Evolutionary conservation across 441 rosid genomes (phyloP).

Genomic region (Kokia cookei): DNA sequence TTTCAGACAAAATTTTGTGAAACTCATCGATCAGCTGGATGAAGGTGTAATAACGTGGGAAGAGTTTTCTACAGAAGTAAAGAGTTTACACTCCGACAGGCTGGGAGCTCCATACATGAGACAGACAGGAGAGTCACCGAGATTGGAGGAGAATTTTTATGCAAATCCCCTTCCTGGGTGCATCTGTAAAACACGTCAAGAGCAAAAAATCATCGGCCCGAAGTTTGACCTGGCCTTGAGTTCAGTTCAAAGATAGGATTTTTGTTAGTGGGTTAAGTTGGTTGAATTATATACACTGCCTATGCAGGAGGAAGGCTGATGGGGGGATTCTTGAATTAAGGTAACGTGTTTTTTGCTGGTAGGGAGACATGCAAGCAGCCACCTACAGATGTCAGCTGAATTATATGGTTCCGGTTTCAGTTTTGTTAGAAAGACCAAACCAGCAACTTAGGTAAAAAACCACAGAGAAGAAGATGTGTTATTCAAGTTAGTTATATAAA

Average conservation of each 20-base stretch:
- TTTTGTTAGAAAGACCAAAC: conserved; percentile 13
- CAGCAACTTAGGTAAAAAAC: conserved; percentile 5
- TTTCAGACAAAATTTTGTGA: conserved; percentile 64
- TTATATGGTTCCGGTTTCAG: background rate
- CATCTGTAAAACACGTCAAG: conserved; percentile 49
- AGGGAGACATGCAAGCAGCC: conserved; percentile 10
- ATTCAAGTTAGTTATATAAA: conserved; percentile 18
- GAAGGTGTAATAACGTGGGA: conserved; percentile 61
- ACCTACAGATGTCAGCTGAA: conserved; percentile 6
- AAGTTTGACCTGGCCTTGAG: conserved; percentile 22
- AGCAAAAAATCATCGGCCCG: conserved; percentile 13
- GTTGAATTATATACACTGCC: conserved; percentile 7
- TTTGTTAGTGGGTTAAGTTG: conserved; percentile 6
- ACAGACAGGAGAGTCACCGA: conserved; percentile 54
- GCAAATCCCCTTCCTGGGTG: conserved; percentile 93
- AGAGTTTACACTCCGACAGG: conserved; percentile 53
- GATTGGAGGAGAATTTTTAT: conserved; percentile 86
- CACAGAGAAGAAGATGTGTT: conserved; percentile 8
- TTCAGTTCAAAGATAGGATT: conserved; percentile 26
- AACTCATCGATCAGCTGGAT: conserved; percentile 66
- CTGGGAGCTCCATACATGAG: conserved; percentile 70
- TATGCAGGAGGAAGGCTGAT: background rate
- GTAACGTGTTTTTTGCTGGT: background rate
- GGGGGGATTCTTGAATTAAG: conserved; percentile 7
- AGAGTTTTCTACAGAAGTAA: conserved; percentile 64